A percentile compares a stretch with the other conserved stretches of the same genome.
These are phyloP conservation scores for Zea luxurians DNA, from an alignment of 176 grass and related monocot genomes.

Conservation along the genomic window DNA sequence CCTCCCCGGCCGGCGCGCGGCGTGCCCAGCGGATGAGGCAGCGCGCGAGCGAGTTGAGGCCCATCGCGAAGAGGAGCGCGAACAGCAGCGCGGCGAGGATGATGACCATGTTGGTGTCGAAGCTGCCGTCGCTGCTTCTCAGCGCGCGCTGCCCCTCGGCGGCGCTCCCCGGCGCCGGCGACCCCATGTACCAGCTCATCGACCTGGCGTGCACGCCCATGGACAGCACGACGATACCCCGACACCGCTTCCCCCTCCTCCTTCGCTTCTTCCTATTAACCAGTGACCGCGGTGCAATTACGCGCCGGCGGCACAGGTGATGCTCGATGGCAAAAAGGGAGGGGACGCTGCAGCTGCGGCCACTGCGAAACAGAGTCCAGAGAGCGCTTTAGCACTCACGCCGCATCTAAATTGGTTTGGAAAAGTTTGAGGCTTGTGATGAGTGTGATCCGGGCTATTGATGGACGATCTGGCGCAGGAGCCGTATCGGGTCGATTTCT, in stretches of 20 bases:
- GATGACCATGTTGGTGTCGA: slow-evolving; percentile 97
- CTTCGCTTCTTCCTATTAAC: not conserved
- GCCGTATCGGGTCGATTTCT: not conserved
- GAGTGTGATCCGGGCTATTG: not conserved
- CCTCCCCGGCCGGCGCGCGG: slow-evolving; percentile 11
- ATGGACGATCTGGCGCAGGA: not conserved
- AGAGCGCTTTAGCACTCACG: not conserved
- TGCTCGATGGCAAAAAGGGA: not conserved
- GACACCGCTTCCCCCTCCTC: not conserved
- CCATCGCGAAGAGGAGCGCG: slow-evolving; percentile 71
- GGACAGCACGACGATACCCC: not conserved
- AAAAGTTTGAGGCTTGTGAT: slow-evolving; percentile 27
- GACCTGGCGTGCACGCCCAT: slow-evolving; percentile 44
- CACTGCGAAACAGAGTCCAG: not conserved
- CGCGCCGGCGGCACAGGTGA: slow-evolving; percentile 25
- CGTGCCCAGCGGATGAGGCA: slow-evolving; percentile 66
- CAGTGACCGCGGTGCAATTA: slow-evolving; percentile 18
- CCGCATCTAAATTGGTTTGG: not conserved
- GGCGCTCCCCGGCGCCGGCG: slow-evolving; percentile 30
- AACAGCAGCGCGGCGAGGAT: slow-evolving; percentile 86
- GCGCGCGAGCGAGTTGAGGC: slow-evolving; percentile 69
- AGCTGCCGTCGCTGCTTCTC: slow-evolving; percentile 56
- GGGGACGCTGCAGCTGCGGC: slow-evolving; percentile 26
- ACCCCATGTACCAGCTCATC: slow-evolving; percentile 44
- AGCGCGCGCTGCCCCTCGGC: slow-evolving; percentile 41